Percentiles rank a stretch among this genome's conserved stretches.
Evolutionary conservation across 2,329 filamentous ascomycete genomes (phyloP).

Genomic region (Fusarium mangiferae): DNA sequence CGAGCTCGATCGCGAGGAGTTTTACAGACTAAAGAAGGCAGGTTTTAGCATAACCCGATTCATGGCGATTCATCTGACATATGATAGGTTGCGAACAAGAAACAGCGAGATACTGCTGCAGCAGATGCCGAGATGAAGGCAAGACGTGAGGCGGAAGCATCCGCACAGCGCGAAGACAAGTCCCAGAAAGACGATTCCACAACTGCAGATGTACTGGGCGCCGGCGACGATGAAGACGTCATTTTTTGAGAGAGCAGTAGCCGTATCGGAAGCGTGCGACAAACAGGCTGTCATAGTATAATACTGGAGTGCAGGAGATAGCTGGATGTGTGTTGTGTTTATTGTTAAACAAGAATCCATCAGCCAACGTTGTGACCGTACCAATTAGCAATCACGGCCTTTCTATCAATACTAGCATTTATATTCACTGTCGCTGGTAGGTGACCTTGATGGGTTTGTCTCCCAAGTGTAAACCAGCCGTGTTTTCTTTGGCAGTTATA

Average conservation of each 20-base stretch:
- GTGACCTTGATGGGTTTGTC: constrained; percentile 90
- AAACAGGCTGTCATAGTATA: neutral
- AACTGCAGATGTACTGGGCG: constrained; percentile 74
- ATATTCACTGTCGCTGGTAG: constrained; percentile 84
- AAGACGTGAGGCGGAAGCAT: constrained; percentile 67
- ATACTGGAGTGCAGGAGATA: neutral
- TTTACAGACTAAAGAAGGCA: constrained; percentile 93
- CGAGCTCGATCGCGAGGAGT: constrained; percentile 96
- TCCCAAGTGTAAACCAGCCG: constrained; percentile 82
- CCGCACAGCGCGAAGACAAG: constrained; percentile 45
- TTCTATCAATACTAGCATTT: neutral
- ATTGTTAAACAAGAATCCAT: neutral
- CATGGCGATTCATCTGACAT: constrained; percentile 9
- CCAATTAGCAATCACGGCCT: neutral
- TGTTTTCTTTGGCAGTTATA: constrained; percentile 93
- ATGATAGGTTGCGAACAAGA: constrained; percentile 77
- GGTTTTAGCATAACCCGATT: neutral
- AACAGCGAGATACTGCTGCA: constrained; percentile 78
- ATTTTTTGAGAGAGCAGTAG: constrained; percentile 71
- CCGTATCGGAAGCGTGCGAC: neutral
- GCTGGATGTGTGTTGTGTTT: neutral
- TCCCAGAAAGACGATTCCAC: constrained; percentile 51
- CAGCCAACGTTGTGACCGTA: too few relatives aligned
- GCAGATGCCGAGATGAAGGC: constrained; percentile 80
- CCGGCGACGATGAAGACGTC: constrained; percentile 83